These are phyloP conservation scores for Jacaranda copaia DNA, from an alignment of 257 asterid species.

Conservation along the genomic window DNA sequence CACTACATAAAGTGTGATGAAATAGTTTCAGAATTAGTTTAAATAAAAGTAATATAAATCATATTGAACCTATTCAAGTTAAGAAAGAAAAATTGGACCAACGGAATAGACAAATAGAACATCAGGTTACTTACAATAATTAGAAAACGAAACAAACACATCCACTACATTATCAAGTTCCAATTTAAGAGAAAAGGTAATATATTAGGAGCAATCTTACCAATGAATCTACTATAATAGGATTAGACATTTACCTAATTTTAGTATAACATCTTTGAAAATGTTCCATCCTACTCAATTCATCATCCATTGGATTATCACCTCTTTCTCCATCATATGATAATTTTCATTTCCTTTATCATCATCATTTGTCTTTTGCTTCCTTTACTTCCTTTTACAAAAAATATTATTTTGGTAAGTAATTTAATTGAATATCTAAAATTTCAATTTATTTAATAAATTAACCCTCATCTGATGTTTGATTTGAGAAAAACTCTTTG, in stretches of 20 bases:
- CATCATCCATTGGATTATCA: neutral
- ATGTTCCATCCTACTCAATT: neutral
- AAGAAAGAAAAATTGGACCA: no score
- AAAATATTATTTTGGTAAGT: neutral
- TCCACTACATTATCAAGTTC: no score
- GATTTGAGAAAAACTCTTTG: constrained; percentile 21
- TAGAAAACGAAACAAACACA: no score
- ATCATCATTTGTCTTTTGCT: neutral
- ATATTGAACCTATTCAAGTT: no score
- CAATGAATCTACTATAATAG: neutral
- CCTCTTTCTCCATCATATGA: neutral
- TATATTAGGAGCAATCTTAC: neutral
- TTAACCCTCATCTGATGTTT: neutral
- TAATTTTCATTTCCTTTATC: neutral
- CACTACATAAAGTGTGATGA: neutral
- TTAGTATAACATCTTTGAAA: constrained; percentile 20
- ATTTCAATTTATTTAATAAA: neutral
- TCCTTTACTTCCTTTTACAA: neutral
- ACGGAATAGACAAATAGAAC: no score
- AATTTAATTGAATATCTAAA: neutral
- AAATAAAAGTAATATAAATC: no score
- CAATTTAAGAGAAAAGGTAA: no score
- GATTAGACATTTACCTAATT: constrained; percentile 7
- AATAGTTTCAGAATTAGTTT: no score
- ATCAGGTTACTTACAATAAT: no score